Evolutionary conservation across 306 rosid genomes (phyloP).

Genomic region (Trichosanthes cucumerina): DNA sequence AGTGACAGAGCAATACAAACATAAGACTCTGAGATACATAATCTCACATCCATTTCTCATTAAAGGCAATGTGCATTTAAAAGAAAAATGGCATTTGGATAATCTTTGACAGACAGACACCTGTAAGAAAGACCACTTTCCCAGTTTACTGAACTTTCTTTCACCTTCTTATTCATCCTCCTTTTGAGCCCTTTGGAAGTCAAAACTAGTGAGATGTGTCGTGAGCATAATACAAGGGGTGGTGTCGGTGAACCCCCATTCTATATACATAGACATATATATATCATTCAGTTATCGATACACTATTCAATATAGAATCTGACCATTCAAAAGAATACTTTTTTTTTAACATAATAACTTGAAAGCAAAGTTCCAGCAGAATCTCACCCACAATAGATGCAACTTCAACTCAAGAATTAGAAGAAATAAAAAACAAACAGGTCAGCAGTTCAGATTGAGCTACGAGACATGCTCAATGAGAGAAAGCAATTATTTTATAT

Average conservation of each 20-base stretch:
- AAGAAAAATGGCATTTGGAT: background rate
- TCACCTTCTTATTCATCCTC: background rate
- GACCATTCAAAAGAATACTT: background rate
- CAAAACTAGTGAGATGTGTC: background rate
- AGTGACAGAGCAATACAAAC: background rate
- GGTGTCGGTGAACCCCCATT: no score
- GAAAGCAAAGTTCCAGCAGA: background rate
- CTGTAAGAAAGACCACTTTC: background rate
- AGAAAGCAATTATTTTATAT: background rate
- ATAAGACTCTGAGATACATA: background rate
- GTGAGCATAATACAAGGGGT: background rate
- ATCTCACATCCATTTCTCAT: background rate
- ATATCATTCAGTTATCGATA: background rate
- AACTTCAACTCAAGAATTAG: background rate
- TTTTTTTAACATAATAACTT: background rate
- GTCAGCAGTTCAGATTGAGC: slow-evolving; percentile 1
- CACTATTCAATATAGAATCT: background rate
- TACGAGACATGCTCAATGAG: background rate
- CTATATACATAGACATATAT: background rate
- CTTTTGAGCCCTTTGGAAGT: background rate
- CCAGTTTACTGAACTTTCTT: background rate
- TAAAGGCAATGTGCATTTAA: background rate
- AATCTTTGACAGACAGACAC: background rate
- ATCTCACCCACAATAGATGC: background rate
- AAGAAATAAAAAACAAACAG: background rate